Evolutionary conservation across 129 eudicot genomes (phyloP), one percentile per base, ranked within the genome.

Genomic region (Heracleum sosnowskyi): DNA sequence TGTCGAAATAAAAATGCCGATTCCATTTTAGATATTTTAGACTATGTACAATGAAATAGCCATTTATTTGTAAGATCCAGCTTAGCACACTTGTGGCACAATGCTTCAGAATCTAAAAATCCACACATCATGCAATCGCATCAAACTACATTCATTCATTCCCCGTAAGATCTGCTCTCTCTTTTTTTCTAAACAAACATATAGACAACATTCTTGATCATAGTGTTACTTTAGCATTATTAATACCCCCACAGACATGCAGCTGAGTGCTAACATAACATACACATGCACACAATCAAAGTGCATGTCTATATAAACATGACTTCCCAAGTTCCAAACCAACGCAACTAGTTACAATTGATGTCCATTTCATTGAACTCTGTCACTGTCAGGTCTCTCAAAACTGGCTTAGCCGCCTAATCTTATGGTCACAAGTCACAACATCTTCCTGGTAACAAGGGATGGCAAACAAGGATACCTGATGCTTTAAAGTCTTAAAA

Each of bases 371-470:
- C 18, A 22, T 55, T 22, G 9, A 47, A 47, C 55, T 47, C 20
- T 47, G 2, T 15, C 51, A 46, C 51, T 5, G 2, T 17, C 16
- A 13, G 22, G 53, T 47, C 62, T 53, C 62, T 22, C 11, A 20
- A 53, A 53, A 53, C 62, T 53, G 62, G 62, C 62, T 8, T 4
- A 53, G 62, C 62, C 28, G 62, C 62, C 20, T 16, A 53, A 53
- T 53, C 31, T n/a, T 2, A 66, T 63, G 45, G 75, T 75, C 15
- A n/a, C 75, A 39, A 20, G 18, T 40, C 31, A 20, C 47, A 24
- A 22, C 22, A n/a, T 7, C 76, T 75, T 84, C 91, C 96, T 76
- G 83, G 85, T 84, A 82, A 86, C 86, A 90, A 76, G 90, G 96
- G 82, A 86, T 83, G 80, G 86, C 86, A 86, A 76, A 88, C 76